These are phyloP conservation scores for Xylariaceae sp. DNA, from an alignment of 2,329 filamentous ascomycete genomes.

Conservation along the genomic window DNA sequence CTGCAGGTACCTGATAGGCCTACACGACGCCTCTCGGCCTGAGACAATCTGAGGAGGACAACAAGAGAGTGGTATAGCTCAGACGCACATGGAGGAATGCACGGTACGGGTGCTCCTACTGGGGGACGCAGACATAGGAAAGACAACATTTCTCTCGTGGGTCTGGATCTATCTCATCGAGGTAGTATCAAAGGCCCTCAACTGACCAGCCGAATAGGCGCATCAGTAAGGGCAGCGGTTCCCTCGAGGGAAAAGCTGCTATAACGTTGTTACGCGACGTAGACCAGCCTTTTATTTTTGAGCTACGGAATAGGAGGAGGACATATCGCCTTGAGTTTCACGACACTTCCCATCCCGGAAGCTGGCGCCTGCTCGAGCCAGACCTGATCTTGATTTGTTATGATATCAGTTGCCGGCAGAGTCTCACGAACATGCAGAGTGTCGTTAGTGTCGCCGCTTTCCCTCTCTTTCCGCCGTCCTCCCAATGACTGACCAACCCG, in stretches of 20 bases:
- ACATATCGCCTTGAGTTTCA: slow-evolving; percentile 51
- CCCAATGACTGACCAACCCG: slow-evolving; percentile 1
- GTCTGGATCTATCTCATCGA: slow-evolving; percentile 20
- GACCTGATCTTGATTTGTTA: slow-evolving; percentile 54
- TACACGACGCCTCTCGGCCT: no score
- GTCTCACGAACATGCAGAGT: slow-evolving; percentile 50
- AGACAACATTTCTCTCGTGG: slow-evolving; percentile 55
- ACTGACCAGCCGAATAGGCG: slow-evolving; percentile 32
- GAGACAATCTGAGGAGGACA: no score
- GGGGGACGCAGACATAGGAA: slow-evolving; percentile 53
- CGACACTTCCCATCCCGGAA: slow-evolving; percentile 51
- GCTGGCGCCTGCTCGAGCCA: slow-evolving; percentile 51
- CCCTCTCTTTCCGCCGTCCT: background rate
- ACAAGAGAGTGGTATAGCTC: no score
- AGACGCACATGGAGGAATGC: slow-evolving; percentile 42
- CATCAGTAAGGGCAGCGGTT: slow-evolving; percentile 37
- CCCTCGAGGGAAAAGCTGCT: slow-evolving; percentile 31
- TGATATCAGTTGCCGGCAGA: slow-evolving; percentile 52
- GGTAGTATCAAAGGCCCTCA: no score
- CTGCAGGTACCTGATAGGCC: no score
- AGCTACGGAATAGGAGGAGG: slow-evolving; percentile 38
- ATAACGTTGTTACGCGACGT: slow-evolving; percentile 47
- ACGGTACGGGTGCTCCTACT: slow-evolving; percentile 48
- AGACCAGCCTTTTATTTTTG: slow-evolving; percentile 54
- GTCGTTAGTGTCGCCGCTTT: slow-evolving; percentile 33